Evolutionary conservation across 352 stramenopile species (phyloP).

Genomic region (Phytopythium oedochilum): DNA sequence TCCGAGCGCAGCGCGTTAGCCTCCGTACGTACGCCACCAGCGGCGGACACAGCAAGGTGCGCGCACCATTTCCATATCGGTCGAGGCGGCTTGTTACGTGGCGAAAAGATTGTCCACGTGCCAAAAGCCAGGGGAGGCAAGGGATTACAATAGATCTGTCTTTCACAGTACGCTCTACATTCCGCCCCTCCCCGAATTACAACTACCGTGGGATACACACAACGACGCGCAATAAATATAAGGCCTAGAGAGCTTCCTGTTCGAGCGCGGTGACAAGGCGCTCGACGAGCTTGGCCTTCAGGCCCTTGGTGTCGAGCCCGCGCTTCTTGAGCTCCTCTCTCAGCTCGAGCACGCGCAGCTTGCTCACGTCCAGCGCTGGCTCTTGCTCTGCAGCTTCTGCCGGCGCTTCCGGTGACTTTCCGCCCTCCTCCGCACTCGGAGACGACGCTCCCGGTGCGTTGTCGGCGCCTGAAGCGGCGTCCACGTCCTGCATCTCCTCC

Average conservation of each 20-base stretch:
- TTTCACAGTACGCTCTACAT: neutral
- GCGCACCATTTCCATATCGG: slow-evolving; percentile 40
- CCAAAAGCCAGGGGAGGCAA: neutral
- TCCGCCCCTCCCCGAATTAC: too few relatives aligned
- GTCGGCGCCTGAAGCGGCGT: too few relatives aligned
- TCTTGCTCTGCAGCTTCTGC: slow-evolving; percentile 1
- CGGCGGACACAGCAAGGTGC: neutral
- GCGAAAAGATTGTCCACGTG: slow-evolving; percentile 6
- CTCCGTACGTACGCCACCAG: too few relatives aligned
- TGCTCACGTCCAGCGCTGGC: slow-evolving; percentile 24
- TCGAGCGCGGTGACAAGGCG: slow-evolving; percentile 51
- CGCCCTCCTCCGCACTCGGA: too few relatives aligned
- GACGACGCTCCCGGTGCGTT: too few relatives aligned
- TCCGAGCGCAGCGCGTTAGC: neutral
- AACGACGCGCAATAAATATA: slow-evolving; percentile 9
- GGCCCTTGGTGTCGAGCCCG: slow-evolving; percentile 62
- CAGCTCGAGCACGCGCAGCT: slow-evolving; percentile 61
- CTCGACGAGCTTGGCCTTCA: slow-evolving; percentile 60
- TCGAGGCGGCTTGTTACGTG: slow-evolving; percentile 10
- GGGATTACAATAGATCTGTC: slow-evolving; percentile 1
- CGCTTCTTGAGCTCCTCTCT: slow-evolving; percentile 62
- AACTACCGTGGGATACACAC: neutral
- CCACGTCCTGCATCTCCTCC: slow-evolving; percentile 2
- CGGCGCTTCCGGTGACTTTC: slow-evolving; percentile 1
- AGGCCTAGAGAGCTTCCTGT: slow-evolving; percentile 18